These are phyloP conservation scores for Penicillium hesseltinei DNA, from an alignment of 2,329 filamentous ascomycete species.

Conservation along the genomic window DNA sequence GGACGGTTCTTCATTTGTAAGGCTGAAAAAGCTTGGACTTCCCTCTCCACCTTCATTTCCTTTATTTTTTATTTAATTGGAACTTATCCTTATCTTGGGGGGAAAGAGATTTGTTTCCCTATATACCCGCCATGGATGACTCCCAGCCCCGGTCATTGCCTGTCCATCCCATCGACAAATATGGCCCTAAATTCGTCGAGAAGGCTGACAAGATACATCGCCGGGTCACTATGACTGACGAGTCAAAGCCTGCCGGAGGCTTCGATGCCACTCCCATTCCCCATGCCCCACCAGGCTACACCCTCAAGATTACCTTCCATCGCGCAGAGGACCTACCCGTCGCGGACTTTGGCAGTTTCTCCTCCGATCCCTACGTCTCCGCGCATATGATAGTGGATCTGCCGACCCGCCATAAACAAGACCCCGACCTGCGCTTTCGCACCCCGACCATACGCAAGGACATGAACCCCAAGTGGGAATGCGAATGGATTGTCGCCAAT, in stretches of 20 bases:
- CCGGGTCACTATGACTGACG: constrained; percentile 29
- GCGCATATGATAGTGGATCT: constrained; percentile 71
- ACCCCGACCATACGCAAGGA: constrained; percentile 72
- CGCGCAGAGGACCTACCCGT: constrained; percentile 76
- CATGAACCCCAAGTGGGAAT: constrained; percentile 76
- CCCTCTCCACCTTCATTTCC: too few relatives aligned
- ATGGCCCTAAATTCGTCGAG: constrained; percentile 40
- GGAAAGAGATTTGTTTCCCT: background rate
- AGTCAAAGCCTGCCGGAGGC: constrained; percentile 64
- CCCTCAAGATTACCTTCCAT: constrained; percentile 80
- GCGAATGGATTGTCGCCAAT: constrained; percentile 84
- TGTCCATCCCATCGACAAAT: constrained; percentile 32
- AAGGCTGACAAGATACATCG: constrained; percentile 42
- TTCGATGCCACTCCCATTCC: constrained; percentile 79
- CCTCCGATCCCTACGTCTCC: constrained; percentile 78
- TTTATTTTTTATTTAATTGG: background rate
- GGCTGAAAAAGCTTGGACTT: constrained; percentile 19
- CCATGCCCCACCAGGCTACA: constrained; percentile 72
- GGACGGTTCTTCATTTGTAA: constrained; percentile 10
- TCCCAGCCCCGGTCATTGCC: constrained; percentile 17
- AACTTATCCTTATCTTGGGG: background rate
- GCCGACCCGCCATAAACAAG: constrained; percentile 79
- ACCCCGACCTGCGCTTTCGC: constrained; percentile 70
- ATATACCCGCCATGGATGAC: background rate
- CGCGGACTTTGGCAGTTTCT: constrained; percentile 72